Evolutionary conservation across 78 protist genomes (phyloP).

Genomic region (Mastigamoeba balamuthi): DNA sequence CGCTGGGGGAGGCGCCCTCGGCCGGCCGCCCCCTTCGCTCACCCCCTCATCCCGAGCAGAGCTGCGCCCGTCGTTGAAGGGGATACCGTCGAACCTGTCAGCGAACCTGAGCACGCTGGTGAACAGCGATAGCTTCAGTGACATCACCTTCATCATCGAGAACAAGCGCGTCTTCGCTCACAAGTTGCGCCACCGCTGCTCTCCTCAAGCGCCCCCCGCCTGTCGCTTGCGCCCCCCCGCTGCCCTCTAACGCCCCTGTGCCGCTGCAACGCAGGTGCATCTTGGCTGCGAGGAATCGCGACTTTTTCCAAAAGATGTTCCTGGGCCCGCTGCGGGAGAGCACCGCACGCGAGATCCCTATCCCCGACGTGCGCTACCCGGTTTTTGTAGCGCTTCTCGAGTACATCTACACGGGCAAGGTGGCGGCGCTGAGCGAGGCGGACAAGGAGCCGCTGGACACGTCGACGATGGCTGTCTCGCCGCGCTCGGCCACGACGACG

Average conservation of each 20-base stretch:
- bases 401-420: not conserved
- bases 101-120: not conserved
- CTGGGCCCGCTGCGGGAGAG: not conserved
- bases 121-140: not conserved
- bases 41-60: no score
- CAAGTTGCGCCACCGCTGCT: not conserved
- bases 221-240: no score
- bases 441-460: no score
- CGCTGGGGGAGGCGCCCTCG: no score
- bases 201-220: no score
- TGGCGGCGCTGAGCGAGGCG: not conserved
- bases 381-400: not conserved
- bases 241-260: not conserved
- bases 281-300: not conserved
- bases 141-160: not conserved
- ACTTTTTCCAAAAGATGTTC: not conserved
- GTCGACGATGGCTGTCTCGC: no score
- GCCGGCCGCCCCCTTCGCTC: not conserved
- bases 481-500: no score
- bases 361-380: not conserved
- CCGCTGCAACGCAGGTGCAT: not conserved
- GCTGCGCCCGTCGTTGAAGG: no score
- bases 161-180: not conserved
- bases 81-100: not conserved
- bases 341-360: not conserved